Evolutionary conservation across 345 rosid species (phyloP).

Genomic region (Pistacia integerrima): DNA sequence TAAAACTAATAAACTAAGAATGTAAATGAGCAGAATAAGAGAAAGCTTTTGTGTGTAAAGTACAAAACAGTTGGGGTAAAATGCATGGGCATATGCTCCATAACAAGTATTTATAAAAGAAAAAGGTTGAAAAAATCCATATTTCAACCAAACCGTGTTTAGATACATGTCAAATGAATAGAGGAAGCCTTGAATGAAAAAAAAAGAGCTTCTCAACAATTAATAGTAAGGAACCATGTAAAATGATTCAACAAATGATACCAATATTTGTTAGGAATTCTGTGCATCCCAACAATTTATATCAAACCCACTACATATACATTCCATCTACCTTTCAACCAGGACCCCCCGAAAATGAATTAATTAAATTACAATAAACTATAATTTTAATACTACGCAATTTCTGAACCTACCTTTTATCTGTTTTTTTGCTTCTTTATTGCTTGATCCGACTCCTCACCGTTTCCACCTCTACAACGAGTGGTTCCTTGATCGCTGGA

Average conservation of each 20-base stretch:
- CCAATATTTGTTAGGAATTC: slow-evolving; percentile 25
- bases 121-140: neutral
- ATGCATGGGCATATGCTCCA: no score
- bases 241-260: slow-evolving; percentile 13
- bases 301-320: slow-evolving; percentile 38
- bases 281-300: slow-evolving; percentile 30
- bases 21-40: no score
- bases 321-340: slow-evolving; percentile 33
- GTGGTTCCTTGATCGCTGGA: slow-evolving; percentile 31
- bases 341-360: slow-evolving; percentile 37
- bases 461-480: slow-evolving; percentile 32
- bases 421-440: slow-evolving; percentile 55
- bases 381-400: neutral
- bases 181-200: slow-evolving; percentile 16
- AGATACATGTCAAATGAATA: slow-evolving; percentile 1
- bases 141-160: neutral
- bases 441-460: slow-evolving; percentile 39
- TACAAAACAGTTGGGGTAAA: no score
- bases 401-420: slow-evolving; percentile 28
- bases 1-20: no score
- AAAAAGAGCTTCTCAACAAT: slow-evolving; percentile 30
- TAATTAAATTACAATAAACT: slow-evolving; percentile 24
- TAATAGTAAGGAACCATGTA: slow-evolving; percentile 19
- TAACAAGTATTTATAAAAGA: neutral
- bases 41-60: no score